Percentiles rank a stretch among this genome's conserved stretches.
Conservation (phyloP, 1,284 basidiomycete species). For the Psilocybe mexicana region DNA sequence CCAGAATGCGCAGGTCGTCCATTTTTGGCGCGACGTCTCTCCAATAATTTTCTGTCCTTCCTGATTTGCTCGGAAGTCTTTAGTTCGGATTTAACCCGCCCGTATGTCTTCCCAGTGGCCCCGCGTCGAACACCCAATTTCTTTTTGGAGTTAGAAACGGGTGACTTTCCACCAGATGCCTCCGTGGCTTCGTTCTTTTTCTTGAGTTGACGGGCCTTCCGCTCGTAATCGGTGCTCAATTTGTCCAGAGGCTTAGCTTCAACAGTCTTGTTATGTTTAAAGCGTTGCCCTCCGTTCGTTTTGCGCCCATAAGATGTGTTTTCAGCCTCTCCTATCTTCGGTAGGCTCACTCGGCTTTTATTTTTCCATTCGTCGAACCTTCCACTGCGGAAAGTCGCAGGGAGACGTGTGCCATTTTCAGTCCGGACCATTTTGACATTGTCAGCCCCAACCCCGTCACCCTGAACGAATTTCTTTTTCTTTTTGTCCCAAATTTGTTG, state of each 20-base stretch:
- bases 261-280: conserved; percentile 64
- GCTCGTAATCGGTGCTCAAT: conserved; percentile 66
- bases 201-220: conserved; percentile 62
- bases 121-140: conserved; percentile 47
- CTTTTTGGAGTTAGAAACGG: conserved; percentile 20
- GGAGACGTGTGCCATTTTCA: conserved; percentile 91
- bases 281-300: conserved; percentile 51
- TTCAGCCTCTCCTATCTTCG: conserved; percentile 82
- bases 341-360: conserved; percentile 71
- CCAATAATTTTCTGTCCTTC: conserved; percentile 63
- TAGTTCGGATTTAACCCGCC: conserved; percentile 74
- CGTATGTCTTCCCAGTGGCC: conserved; percentile 51
- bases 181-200: conserved; percentile 43
- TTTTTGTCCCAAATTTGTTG: conserved; percentile 91
- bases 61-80: conserved; percentile 85
- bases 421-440: conserved; percentile 95
- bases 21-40: conserved; percentile 73
- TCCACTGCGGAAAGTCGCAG: conserved; percentile 91
- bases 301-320: conserved; percentile 38
- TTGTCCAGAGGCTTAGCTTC: conserved; percentile 75
- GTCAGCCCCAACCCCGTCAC: conserved; percentile 83
- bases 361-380: conserved; percentile 95
- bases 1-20: conserved; percentile 51
- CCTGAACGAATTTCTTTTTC: conserved; percentile 93
- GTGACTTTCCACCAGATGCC: conserved; percentile 5